These are phyloP conservation scores for Suillus sp. DNA, from an alignment of 768 basidiomycete species.

Conservation along the genomic window DNA sequence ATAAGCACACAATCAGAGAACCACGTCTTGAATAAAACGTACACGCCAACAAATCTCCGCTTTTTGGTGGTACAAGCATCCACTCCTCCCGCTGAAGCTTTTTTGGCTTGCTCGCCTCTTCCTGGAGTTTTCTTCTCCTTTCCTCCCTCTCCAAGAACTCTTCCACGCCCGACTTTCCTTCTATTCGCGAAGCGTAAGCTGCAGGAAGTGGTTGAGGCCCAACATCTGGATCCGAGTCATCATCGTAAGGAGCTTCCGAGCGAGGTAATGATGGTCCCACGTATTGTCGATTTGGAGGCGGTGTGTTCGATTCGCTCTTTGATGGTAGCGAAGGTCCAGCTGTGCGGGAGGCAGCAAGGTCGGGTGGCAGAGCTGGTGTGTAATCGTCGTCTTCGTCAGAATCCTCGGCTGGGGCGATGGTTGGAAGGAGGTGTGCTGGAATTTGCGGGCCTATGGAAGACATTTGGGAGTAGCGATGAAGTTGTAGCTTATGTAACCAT, in stretches of 20 bases:
- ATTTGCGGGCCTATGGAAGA: constrained; percentile 58
- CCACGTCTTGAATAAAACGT: constrained; percentile 33
- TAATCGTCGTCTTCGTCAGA: constrained; percentile 64
- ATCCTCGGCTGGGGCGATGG: constrained; percentile 18
- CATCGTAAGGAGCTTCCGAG: constrained; percentile 36
- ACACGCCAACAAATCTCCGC: constrained; percentile 80
- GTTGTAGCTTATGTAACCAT: background rate
- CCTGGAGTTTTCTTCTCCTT: constrained; percentile 65
- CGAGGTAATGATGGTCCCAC: constrained; percentile 58
- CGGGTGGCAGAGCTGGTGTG: constrained; percentile 74
- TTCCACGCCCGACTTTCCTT: constrained; percentile 64
- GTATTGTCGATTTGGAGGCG: constrained; percentile 37
- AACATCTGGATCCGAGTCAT: constrained; percentile 76
- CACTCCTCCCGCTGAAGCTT: constrained; percentile 86
- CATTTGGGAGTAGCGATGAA: constrained; percentile 35
- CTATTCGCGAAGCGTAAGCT: constrained; percentile 29
- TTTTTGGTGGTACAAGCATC: constrained; percentile 95
- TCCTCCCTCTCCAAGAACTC: constrained; percentile 89
- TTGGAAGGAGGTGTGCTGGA: constrained; percentile 47
- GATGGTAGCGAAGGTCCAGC: constrained; percentile 29
- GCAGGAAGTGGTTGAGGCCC: constrained; percentile 80
- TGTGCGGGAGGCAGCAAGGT: constrained; percentile 51
- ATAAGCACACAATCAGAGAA: background rate
- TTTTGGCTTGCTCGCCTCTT: constrained; percentile 83
- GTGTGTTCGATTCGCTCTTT: constrained; percentile 22